Conservation (phyloP, 306 rosid species). For the Rosa rugosa region DNA sequence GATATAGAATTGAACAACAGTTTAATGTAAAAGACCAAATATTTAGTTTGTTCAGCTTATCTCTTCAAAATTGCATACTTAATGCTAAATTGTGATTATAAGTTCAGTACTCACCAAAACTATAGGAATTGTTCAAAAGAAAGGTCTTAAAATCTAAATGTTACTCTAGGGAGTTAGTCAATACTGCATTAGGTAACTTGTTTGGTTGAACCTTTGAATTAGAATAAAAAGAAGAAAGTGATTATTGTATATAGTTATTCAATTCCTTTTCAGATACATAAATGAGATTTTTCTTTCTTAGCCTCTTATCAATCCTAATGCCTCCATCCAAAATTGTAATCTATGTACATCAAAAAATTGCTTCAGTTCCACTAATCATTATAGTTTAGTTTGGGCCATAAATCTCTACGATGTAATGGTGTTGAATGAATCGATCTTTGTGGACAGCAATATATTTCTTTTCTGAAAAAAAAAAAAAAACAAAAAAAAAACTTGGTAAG, state of each 20-base stretch:
- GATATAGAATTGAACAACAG: neutral
- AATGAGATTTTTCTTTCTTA: neutral
- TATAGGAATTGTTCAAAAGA: neutral
- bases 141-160: neutral
- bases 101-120: neutral
- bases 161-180: neutral
- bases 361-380: neutral
- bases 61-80: neutral
- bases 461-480: neutral
- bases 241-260: neutral
- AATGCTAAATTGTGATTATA: neutral
- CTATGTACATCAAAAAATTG: neutral
- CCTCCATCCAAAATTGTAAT: neutral
- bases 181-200: neutral
- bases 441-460: neutral
- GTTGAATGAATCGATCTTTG: neutral
- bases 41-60: neutral
- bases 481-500: constrained; percentile 67
- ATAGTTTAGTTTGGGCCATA: neutral
- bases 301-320: neutral
- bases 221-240: neutral
- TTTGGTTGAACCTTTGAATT: neutral
- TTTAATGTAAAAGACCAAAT: neutral
- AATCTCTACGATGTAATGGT: neutral
- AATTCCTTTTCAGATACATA: neutral